phyloP scores from a whole-genome alignment of 495 filamentous ascomycete species.

The Penicillium tannophilum region DNA sequence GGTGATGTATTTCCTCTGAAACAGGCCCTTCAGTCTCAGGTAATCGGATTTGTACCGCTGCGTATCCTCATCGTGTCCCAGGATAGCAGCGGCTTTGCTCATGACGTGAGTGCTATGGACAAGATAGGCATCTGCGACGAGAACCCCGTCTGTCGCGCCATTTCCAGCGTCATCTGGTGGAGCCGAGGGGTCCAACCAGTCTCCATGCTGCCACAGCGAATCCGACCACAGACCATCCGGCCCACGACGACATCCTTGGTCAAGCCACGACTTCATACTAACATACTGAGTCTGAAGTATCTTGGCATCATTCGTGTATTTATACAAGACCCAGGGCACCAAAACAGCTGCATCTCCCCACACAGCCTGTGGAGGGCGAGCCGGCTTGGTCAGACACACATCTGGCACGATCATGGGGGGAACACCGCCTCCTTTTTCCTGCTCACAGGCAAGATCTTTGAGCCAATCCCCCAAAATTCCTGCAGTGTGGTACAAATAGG shows the following conservation, averaged over 20 bases:
- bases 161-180: constrained; percentile 46
- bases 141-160: constrained; percentile 41
- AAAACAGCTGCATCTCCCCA: constrained; percentile 55
- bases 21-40: constrained; percentile 29
- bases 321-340: constrained; percentile 49
- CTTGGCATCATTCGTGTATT: constrained; percentile 41
- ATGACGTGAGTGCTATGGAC: constrained; percentile 48
- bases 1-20: constrained; percentile 49
- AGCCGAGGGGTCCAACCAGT: constrained; percentile 58
- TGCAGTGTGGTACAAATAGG: constrained; percentile 51
- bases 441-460: constrained; percentile 41
- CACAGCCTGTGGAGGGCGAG: constrained; percentile 35
- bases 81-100: constrained; percentile 21
- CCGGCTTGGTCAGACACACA: constrained; percentile 17
- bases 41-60: constrained; percentile 29
- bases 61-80: constrained; percentile 32
- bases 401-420: constrained; percentile 41
- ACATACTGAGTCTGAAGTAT: constrained; percentile 45
- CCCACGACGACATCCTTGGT: constrained; percentile 46
- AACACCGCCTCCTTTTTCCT: constrained; percentile 29
- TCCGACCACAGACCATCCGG: constrained; percentile 41
- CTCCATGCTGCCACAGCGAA: constrained; percentile 44
- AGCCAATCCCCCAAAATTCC: constrained; percentile 53
- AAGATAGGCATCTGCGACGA: constrained; percentile 57
- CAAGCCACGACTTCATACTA: constrained; percentile 51